Base-by-base conservation (phyloP, 352 stramenopile genomes). In the Phytopythium litorale region DNA sequence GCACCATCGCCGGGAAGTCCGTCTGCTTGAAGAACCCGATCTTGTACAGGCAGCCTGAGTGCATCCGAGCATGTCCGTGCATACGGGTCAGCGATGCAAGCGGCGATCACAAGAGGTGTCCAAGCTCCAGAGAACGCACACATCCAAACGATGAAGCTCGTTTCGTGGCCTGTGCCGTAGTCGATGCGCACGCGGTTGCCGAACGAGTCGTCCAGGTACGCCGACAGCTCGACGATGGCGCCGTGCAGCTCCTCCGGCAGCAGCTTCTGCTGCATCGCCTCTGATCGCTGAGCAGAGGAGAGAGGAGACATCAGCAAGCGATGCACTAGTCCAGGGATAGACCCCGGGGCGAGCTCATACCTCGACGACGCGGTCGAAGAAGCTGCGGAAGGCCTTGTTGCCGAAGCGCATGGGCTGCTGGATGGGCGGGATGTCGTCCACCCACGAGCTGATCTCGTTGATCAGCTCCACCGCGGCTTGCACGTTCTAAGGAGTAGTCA, bases 161-260 rank as follows among this genome's bases (percentile, higher is more conserved):
- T 98, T 75, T 99, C 98, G 71, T 99, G 98, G 38, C 97, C 98
- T 13, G 97, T 99, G 50, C 97, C 97, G 78, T 99, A 99, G 81
- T 99, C 98, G 56, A 99, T 97, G 50, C 97, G 84, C 53, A 94
- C 91, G 38, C 87, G 83, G 85, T 99, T 98, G 32, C 97, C 98
- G 76, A 99, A 99, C 1, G 88, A 94, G 69, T 97, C 91, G 67
- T 95, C 84, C 28, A 99, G 76, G 76, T 99, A 99, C 19, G 89
- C 81, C 23, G 81, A 78, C 19, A 99, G 71, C 81, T 99, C 97
- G 30, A 93, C 65, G 50, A 97, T 88, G 21, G 89, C 79, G 4
- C 63, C 73, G 65, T 87, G 81, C 9, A 84, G 32, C 6, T 80
- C 73, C 33, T 78, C 60, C n/a, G 78, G 79, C 2, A 93, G 64